Evolutionary conservation across 345 rosid genomes (phyloP), one percentile per base, ranked within the genome.

Genomic region (Aurinia saxatilis): DNA sequence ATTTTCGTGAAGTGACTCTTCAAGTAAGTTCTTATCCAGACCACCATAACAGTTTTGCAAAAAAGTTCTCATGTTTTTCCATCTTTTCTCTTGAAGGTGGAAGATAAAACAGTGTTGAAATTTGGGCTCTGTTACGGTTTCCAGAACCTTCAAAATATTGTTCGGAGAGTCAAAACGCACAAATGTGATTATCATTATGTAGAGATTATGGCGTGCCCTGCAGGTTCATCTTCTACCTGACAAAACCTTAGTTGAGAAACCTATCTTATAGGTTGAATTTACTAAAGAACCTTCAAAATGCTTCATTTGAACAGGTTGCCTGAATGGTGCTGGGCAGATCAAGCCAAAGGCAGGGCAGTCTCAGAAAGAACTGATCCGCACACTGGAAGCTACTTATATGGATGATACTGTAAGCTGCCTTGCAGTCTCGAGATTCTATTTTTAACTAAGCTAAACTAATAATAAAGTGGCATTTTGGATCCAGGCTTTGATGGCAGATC

Each of bases 151-250:
- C 99, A 93, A 77, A 93, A 93, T 40, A 63, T 93, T 11, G 96
- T 93, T 16, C 76, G 96, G 65, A 93, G 80, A 76, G 73, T 93
- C 33, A 90, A 90, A 77, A 86, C 68, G 34, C 51, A 21, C 44
- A 90, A 77, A 70, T 90, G 97, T 57, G 97, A 90, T 63, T 93
- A 86, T 74, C 90, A 93, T 25, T 93, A 77, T 63, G 96, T 93
- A 67, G 97, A 93, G 85, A 84, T 93, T 67, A 93, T 90, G 99
- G 99, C 97, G 12, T 93, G 97, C 51, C 99, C 99, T 69, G 72
- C 99, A 79, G 99, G 97, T 90, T 66, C 8, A 14, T 27, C 13
- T 41, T 55, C 51, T 70, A 36, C 65, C 42, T 34, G 1, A 18
- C 25, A 41, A n/a, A 39, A 31, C 21, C 38, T 7, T 16, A 9